Evolutionary conservation across 148 eudicot genomes (phyloP).

Genomic region (Chenopodium berlandieri): DNA sequence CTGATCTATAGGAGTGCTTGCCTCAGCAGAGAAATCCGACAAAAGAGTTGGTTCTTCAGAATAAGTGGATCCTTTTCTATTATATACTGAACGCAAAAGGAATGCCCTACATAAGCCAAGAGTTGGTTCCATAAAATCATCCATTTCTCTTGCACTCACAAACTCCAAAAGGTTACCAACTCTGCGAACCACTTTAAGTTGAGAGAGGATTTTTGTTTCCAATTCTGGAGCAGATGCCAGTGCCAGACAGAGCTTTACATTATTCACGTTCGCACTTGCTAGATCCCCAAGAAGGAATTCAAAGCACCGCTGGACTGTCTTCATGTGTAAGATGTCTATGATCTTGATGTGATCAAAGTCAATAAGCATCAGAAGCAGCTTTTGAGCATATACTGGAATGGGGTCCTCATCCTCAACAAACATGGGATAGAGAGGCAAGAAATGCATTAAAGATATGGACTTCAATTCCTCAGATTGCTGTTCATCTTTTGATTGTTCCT

Average conservation of each 20-base stretch:
- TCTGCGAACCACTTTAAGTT: slow-evolving; percentile 74
- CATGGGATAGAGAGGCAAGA: slow-evolving; percentile 84
- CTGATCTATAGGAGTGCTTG: slow-evolving; percentile 37
- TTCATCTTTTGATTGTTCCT: slow-evolving; percentile 47
- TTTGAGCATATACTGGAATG: slow-evolving; percentile 89
- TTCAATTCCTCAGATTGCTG: slow-evolving; percentile 52
- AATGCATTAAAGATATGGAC: slow-evolving; percentile 55
- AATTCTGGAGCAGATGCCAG: slow-evolving; percentile 86
- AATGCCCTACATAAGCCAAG: slow-evolving; percentile 74
- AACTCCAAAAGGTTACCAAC: slow-evolving; percentile 79
- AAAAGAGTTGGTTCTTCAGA: slow-evolving; percentile 59
- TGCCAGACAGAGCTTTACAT: slow-evolving; percentile 82
- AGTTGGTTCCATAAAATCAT: slow-evolving; percentile 83
- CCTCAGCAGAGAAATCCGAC: slow-evolving; percentile 41
- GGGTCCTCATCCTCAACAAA: slow-evolving; percentile 95
- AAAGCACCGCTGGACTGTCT: slow-evolving; percentile 78
- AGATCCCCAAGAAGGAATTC: slow-evolving; percentile 87
- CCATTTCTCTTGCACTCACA: slow-evolving; percentile 78
- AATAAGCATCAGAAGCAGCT: slow-evolving; percentile 88
- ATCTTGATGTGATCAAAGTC: slow-evolving; percentile 73
- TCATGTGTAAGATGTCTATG: slow-evolving; percentile 66
- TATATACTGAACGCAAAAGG: slow-evolving; percentile 58
- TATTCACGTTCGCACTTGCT: slow-evolving; percentile 72
- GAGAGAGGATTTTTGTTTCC: slow-evolving; percentile 74
- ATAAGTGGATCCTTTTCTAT: slow-evolving; percentile 37